A percentile compares a stretch with the other conserved stretches of the same genome.
phyloP scores from a whole-genome alignment of 2,329 filamentous ascomycete species.

The Didymella sp. region DNA sequence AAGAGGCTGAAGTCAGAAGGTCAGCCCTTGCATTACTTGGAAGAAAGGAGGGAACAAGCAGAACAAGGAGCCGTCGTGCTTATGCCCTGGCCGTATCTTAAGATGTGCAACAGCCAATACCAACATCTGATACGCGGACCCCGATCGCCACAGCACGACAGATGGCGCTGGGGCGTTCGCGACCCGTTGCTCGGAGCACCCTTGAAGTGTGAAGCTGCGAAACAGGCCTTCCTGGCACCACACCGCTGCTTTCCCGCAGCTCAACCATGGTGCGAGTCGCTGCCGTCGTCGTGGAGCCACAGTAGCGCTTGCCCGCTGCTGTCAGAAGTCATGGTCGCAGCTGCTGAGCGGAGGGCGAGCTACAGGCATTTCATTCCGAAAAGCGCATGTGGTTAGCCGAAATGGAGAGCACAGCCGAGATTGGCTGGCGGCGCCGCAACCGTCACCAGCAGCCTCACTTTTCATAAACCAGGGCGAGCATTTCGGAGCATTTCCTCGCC shows the following conservation, averaged over 20 bases:
- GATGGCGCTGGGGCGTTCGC: constrained; percentile 29
- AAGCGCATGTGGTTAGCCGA: constrained; percentile 22
- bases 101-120: constrained; percentile 34
- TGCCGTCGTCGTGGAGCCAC: constrained; percentile 28
- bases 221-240: constrained; percentile 37
- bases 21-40: constrained; percentile 47
- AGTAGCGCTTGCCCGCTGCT: constrained; percentile 31
- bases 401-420: constrained; percentile 22
- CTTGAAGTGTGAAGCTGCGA: constrained; percentile 38
- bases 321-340: constrained; percentile 29
- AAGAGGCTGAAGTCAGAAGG: constrained; percentile 34
- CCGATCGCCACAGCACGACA: constrained; percentile 38
- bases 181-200: constrained; percentile 21
- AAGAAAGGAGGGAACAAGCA: constrained; percentile 38
- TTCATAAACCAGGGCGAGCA: constrained; percentile 39
- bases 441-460: constrained; percentile 44
- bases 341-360: constrained; percentile 26
- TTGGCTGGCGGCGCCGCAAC: constrained; percentile 35
- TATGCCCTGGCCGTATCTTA: constrained; percentile 36
- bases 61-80: constrained; percentile 30
- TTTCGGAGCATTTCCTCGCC: constrained; percentile 21
- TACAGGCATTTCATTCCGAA: constrained; percentile 29
- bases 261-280: constrained; percentile 20
- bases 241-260: constrained; percentile 38
- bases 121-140: constrained; percentile 31